Evolutionary conservation across 2,329 filamentous ascomycete species (phyloP), one percentile per base, ranked within the genome.

Genomic region (Mollisia scopiformis): DNA sequence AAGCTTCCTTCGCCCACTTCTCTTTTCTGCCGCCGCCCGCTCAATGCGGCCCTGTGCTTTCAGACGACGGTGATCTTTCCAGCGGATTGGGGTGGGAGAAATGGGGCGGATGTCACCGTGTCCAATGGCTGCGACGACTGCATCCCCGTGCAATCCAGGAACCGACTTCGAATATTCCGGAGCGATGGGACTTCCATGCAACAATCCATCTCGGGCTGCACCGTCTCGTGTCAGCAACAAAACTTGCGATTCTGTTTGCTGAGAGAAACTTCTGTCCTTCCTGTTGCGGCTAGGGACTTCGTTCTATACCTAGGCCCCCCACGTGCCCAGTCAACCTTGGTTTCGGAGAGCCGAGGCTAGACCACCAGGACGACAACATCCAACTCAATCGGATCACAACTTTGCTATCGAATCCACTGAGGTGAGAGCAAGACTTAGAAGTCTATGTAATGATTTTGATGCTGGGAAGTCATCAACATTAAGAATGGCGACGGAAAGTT

Each of bases 81-180:
- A 43, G 39, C 39, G 7, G 39, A 19, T 43, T 11, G 39, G n/a
- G 39, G 39, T 23, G 43, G 43, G 6, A 47, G 25, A 27, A n/a
- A n/a, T n/a, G 21, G 2, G 4, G 6, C 3, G 2, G 13, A 25
- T 41, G 19, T 35, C 21, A 5, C 23, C 35, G 23, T n/a, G 47
- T 46, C 61, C 61, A 63, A 63, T 63, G 25, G 55, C 4, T 41
- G 21, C 39, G 30, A 47, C 21, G 35, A 19, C 25, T 19, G 5
- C n/a, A 41, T 56, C 27, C 61, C 55, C 61, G 61, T 63, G 61
- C 55, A 43, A 55, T 28, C 21, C 55, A 58, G 37, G 46, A 53
- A 53, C 23, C 49, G 55, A 33, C 31, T 47, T 35, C 28, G n/a
- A n/a, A 25, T 33, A 21, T 16, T 21, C 27, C 4, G 4, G 35